phyloP scores from a whole-genome alignment of 768 basidiomycete genomes.

The Boletus subcaerulescens region DNA sequence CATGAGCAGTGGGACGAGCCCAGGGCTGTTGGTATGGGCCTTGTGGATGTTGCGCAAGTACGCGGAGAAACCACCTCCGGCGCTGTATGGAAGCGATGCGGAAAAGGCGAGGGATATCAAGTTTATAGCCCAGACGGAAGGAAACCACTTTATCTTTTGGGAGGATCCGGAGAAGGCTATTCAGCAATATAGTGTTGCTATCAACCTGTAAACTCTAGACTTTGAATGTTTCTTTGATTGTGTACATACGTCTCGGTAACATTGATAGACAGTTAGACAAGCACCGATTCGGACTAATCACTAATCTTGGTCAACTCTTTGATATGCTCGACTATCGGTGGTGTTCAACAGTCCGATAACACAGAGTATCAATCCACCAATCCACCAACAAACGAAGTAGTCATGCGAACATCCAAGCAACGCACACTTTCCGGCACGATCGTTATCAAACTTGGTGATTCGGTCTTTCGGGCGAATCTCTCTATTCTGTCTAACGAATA shows the following conservation, averaged over 20 bases:
- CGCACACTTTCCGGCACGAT: conserved; percentile 54
- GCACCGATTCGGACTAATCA: too few relatives aligned
- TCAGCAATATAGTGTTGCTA: conserved; percentile 7
- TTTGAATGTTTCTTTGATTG: too few relatives aligned
- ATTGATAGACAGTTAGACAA: too few relatives aligned
- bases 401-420: conserved; percentile 19
- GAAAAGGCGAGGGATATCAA: conserved; percentile 22
- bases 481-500: conserved; percentile 6
- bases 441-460: conserved; percentile 80
- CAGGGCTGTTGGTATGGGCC: conserved; percentile 8
- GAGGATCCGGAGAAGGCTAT: conserved; percentile 23
- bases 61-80: conserved; percentile 4
- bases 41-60: conserved; percentile 12
- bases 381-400: conserved; percentile 3
- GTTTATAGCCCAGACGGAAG: conserved; percentile 10
- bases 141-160: conserved; percentile 27
- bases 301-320: too few relatives aligned
- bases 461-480: background rate
- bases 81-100: conserved; percentile 11
- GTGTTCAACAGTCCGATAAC: too few relatives aligned
- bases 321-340: too few relatives aligned
- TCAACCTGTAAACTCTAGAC: conserved; percentile 4
- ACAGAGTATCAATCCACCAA: too few relatives aligned
- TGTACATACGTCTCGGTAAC: too few relatives aligned
- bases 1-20: conserved; percentile 14